A percentile compares a stretch with the other conserved stretches of the same genome.
These are phyloP conservation scores for Protomyces inundatus DNA, from an alignment of 1,139 yeast genomes.

Conservation along the genomic window DNA sequence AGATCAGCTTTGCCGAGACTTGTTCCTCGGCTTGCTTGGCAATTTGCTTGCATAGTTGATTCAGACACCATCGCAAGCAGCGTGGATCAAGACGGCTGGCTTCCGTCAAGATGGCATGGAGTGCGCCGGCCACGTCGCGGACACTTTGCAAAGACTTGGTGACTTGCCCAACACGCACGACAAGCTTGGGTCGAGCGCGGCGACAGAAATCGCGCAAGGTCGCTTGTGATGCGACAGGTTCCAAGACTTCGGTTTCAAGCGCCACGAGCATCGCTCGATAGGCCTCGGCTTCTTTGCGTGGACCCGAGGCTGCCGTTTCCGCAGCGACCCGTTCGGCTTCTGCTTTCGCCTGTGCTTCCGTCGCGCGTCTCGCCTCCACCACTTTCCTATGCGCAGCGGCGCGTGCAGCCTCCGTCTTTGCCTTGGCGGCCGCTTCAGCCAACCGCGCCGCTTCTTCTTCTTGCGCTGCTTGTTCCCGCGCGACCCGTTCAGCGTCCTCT, in stretches of 20 bases:
- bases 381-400: conserved; percentile 1
- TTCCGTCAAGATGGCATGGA: conserved; percentile 47
- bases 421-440: conserved; percentile 5
- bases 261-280: conserved; percentile 41
- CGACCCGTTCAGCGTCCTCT: conserved; percentile 3
- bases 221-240: conserved; percentile 45
- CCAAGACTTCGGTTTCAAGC: conserved; percentile 47
- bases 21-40: conserved; percentile 93
- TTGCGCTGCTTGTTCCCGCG: conserved; percentile 1
- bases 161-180: conserved; percentile 86
- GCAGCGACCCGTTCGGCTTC: conserved; percentile 32
- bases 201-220: conserved; percentile 42
- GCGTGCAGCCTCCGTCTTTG: conserved; percentile 8
- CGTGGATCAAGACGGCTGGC: conserved; percentile 38
- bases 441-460: background rate
- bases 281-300: conserved; percentile 33
- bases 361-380: conserved; percentile 12
- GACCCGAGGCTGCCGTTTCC: conserved; percentile 33
- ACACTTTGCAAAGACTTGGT: conserved; percentile 66
- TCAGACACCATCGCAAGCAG: conserved; percentile 60
- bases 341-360: conserved; percentile 32
- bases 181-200: conserved; percentile 62
- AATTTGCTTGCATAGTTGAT: conserved; percentile 75
- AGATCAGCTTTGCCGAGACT: conserved; percentile 69
- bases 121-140: conserved; percentile 47